A percentile compares a stretch with the other conserved stretches of the same genome.
phyloP scores from a whole-genome alignment of 345 rosid species.

The Anastatica hierochuntica region DNA sequence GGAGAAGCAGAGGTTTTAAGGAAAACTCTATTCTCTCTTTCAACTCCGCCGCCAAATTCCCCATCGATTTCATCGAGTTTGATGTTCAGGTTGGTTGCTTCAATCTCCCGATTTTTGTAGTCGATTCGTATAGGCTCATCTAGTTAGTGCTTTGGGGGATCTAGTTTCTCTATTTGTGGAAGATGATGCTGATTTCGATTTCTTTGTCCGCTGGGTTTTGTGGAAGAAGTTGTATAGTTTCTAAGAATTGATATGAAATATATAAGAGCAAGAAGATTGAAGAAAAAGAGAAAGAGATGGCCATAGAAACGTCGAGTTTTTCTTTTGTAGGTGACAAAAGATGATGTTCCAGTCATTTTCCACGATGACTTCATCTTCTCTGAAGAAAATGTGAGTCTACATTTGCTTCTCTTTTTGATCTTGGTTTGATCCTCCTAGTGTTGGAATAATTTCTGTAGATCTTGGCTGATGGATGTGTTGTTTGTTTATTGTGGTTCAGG shows the following conservation, averaged over 20 bases:
- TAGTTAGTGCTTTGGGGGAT: background rate
- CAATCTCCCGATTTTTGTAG: too few species aligned
- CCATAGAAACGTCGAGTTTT: constrained; percentile 23
- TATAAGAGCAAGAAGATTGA: constrained; percentile 15
- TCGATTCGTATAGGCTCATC: background rate
- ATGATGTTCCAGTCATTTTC: constrained; percentile 83
- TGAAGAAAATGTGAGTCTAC: constrained; percentile 63
- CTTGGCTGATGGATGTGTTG: constrained; percentile 19
- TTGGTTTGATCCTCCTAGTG: background rate
- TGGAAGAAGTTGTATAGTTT: too few species aligned
- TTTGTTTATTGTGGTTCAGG: constrained; percentile 33
- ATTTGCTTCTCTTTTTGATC: background rate
- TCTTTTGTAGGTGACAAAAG: constrained; percentile 86
- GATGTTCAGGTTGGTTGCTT: constrained; percentile 97
- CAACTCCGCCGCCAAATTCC: constrained; percentile 60
- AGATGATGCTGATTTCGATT: too few species aligned
- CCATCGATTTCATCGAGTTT: constrained; percentile 81
- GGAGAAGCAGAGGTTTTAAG: constrained; percentile 54
- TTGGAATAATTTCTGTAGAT: background rate
- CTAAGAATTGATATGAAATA: constrained; percentile 5
- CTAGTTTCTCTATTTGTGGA: background rate
- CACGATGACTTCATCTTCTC: constrained; percentile 76
- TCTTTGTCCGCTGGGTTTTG: too few species aligned
- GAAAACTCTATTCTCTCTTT: constrained; percentile 80
- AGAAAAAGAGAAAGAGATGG: constrained; percentile 8